phyloP scores from a whole-genome alignment of 2,329 filamentous ascomycete genomes.

The Aspergillus pseudotamarii region DNA sequence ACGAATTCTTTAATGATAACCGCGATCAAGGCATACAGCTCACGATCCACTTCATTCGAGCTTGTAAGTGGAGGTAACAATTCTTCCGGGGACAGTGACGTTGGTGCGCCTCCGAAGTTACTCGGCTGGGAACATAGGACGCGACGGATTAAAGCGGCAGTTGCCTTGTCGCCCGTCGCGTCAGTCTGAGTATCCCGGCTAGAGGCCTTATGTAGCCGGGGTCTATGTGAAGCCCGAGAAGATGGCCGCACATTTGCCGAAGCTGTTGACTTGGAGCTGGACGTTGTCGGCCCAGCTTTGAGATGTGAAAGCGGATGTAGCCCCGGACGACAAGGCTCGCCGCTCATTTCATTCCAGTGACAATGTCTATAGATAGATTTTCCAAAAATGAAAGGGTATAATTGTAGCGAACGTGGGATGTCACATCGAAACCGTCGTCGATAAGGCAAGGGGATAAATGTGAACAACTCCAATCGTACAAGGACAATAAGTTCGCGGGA shows the following conservation, averaged over 20 bases:
- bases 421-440: not conserved
- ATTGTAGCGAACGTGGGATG: not conserved
- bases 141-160: constrained; percentile 76
- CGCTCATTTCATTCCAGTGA: constrained; percentile 43
- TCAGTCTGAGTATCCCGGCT: constrained; percentile 44
- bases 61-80: constrained; percentile 89
- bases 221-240: constrained; percentile 35
- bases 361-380: not conserved
- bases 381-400: not conserved
- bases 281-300: constrained; percentile 40
- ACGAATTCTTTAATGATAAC: constrained; percentile 90
- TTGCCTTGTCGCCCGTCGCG: constrained; percentile 75
- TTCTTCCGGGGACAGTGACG: constrained; percentile 71
- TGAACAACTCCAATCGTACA: not conserved
- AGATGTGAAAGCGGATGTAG: constrained; percentile 43
- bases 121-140: constrained; percentile 72
- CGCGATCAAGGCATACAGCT: constrained; percentile 89
- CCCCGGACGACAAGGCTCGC: constrained; percentile 38
- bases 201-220: constrained; percentile 28
- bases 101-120: constrained; percentile 51
- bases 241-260: constrained; percentile 30
- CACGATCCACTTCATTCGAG: constrained; percentile 88
- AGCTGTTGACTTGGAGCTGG: constrained; percentile 39
- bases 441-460: not conserved
- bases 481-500: not conserved